These are phyloP conservation scores for Russula lepida DNA, from an alignment of 768 basidiomycete species.

Conservation along the genomic window DNA sequence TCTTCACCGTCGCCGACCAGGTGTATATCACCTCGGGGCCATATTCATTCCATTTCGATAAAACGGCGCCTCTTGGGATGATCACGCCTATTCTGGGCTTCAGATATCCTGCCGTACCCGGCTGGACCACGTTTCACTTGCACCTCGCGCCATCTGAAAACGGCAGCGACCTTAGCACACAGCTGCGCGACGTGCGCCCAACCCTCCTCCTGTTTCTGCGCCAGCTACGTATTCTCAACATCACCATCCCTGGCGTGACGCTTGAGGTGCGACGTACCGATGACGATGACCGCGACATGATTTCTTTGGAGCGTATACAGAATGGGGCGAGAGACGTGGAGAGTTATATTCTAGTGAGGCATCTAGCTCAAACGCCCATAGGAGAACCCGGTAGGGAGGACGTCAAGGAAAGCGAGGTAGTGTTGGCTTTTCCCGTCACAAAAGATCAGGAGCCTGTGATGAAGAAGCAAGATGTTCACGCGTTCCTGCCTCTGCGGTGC, in stretches of 20 bases:
- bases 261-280: conserved; percentile 4
- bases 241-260: conserved; percentile 1
- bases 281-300: not conserved
- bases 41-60: conserved; percentile 23
- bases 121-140: conserved; percentile 25
- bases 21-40: conserved; percentile 22
- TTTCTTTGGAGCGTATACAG: not conserved
- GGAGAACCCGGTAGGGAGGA: conserved; percentile 19
- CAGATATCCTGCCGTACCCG: not conserved
- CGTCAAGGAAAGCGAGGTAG: conserved; percentile 21
- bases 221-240: conserved; percentile 15
- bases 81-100: conserved; percentile 21
- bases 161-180: conserved; percentile 12
- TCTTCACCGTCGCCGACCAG: conserved; percentile 24
- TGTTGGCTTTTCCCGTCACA: conserved; percentile 24
- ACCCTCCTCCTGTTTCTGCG: conserved; percentile 25
- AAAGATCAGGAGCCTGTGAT: conserved; percentile 12
- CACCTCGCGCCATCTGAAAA: conserved; percentile 10
- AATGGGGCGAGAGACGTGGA: not conserved
- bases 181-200: conserved; percentile 18
- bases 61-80: conserved; percentile 22
- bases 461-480: conserved; percentile 21
- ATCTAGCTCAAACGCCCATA: conserved; percentile 7
- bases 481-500: conserved; percentile 23
- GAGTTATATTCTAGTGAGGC: conserved; percentile 14